Evolutionary conservation across 2,329 filamentous ascomycete species (phyloP).

Genomic region (Pseudocercospora vitis): DNA sequence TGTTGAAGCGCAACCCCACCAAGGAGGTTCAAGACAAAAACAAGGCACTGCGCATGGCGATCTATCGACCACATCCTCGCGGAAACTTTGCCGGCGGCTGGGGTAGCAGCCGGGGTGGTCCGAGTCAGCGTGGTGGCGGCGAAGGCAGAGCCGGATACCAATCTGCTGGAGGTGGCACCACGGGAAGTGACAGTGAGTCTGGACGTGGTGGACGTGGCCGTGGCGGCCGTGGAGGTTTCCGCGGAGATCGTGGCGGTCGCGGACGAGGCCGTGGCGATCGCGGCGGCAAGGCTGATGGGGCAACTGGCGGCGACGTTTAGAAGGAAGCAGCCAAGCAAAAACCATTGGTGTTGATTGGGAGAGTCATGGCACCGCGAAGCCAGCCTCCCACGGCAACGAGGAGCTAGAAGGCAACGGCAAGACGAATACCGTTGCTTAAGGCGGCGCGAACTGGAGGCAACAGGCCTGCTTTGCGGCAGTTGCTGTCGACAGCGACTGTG

Average conservation of each 20-base stretch:
- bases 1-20: conserved; percentile 71
- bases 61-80: conserved; percentile 65
- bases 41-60: conserved; percentile 47
- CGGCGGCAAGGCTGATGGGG: conserved; percentile 32
- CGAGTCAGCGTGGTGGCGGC: conserved; percentile 59
- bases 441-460: background rate
- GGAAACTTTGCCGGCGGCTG: conserved; percentile 57
- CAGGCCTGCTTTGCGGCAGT: background rate
- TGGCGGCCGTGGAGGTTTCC: conserved; percentile 45
- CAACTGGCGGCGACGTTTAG: conserved; percentile 36
- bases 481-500: too few species aligned
- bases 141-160: conserved; percentile 37
- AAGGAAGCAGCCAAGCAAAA: conserved; percentile 2
- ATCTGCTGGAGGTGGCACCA: conserved; percentile 37
- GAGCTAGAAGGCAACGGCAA: background rate
- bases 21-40: conserved; percentile 65
- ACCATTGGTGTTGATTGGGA: background rate
- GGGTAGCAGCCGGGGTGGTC: conserved; percentile 65
- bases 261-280: conserved; percentile 37
- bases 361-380: background rate
- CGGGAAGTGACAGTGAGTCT: conserved; percentile 66
- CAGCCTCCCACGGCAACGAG: background rate
- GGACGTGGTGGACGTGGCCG: conserved; percentile 60
- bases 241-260: conserved; percentile 52
- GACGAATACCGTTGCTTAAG: background rate